Base-by-base conservation (phyloP, 768 basidiomycete genomes). In the Trametes cingulata region DNA sequence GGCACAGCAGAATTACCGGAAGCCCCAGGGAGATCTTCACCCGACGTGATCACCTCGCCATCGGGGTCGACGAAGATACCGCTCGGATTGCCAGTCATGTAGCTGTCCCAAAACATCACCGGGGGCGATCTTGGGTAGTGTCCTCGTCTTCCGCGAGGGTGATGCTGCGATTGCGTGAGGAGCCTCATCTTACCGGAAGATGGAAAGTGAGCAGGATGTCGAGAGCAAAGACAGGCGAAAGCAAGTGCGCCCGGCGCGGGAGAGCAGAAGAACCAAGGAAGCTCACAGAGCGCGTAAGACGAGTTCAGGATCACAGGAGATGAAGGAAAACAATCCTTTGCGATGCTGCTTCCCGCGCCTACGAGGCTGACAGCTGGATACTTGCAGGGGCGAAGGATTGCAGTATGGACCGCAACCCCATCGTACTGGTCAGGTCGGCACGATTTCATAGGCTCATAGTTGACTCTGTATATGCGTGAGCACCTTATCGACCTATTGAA, bases 151-250 rank as follows among this genome's bases (percentile, higher is more conserved):
- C 22, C 41, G 12, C 14, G 25, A 0, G n/a, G 13, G 24, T 42
- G 27, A 27, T 33, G 29, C n/a, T 7, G 41, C 3, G 41, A 9
- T 2, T 19, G 17, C 19, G 40, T 14, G 17, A 24, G 4, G 1
- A 36, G 39, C 15, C 33, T 47, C 56, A 55, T 57, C 25, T 35
- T 42, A 7, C 39, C 56, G 9, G 39, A 17, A 57, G n/a, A 50
- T 13, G 22, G 9, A 36, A 9, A 24, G 24, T 24, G 36, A 35
- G 14, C 10, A 51, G 48, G 13, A 37, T 24, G 20, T 19, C 13
- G 17, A 47, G 15, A 25, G 46, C 15, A 12, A 47, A 13, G 24
- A 15, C 27, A 49, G 15, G 33, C 17, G 17, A 49, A 17, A 49
- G 48, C 48, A 49, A 49, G 15, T 19, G 48, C 48, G 48, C 15